Percentiles rank a stretch among this genome's conserved stretches.
These are phyloP conservation scores for Mycena metata DNA, from an alignment of 768 basidiomycete species.

Conservation along the genomic window DNA sequence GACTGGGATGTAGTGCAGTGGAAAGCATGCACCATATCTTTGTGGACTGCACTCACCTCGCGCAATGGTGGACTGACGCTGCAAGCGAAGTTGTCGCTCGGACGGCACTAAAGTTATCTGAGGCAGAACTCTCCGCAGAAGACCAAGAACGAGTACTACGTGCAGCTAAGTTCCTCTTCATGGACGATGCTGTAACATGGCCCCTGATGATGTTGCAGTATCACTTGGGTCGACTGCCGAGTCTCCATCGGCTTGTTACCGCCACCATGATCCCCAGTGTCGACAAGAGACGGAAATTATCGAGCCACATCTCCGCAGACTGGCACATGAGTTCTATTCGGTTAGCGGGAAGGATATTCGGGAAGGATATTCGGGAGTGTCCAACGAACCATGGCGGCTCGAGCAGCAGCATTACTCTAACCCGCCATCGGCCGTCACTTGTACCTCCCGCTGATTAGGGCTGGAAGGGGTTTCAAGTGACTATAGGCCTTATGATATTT, in stretches of 20 bases:
- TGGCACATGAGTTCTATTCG: conserved; percentile 12
- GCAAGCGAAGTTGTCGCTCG: neutral
- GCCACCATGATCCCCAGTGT: too few species aligned
- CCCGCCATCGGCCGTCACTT: neutral
- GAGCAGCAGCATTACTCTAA: neutral
- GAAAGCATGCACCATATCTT: conserved; percentile 21
- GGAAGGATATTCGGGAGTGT: neutral
- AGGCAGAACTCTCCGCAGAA: neutral
- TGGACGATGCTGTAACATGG: neutral
- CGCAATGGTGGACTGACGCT: neutral
- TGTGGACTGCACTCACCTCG: neutral
- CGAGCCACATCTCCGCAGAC: neutral
- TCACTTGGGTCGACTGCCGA: too few species aligned
- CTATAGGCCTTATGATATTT: too few species aligned
- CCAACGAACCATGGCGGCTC: conserved; percentile 6
- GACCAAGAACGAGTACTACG: neutral
- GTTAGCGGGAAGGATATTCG: conserved; percentile 11
- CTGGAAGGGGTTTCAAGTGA: too few species aligned
- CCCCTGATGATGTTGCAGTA: neutral
- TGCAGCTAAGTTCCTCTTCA: neutral
- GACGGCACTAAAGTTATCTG: neutral
- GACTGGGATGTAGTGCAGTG: neutral
- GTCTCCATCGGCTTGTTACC: too few species aligned
- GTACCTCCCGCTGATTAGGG: too few species aligned
- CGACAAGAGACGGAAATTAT: neutral